Conservation (phyloP, 176 grass and related monocot genomes). For the Cocos nucifera region DNA sequence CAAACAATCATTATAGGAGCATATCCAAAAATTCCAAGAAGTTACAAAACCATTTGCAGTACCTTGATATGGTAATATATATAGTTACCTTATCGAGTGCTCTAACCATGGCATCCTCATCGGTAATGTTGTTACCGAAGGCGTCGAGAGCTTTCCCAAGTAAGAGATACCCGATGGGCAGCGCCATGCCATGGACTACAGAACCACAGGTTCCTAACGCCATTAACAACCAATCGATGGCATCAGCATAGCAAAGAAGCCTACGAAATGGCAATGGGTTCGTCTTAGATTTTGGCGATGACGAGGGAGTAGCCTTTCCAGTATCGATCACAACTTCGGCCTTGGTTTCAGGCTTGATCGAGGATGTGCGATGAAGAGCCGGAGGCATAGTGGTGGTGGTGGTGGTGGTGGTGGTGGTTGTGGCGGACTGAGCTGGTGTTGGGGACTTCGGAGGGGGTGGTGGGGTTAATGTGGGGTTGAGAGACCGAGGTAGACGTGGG, state of each 20-base stretch:
- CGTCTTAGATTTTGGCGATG: background rate
- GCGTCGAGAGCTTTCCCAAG: slow-evolving; percentile 54
- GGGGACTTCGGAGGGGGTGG: no score
- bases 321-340: background rate
- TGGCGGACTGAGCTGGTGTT: no score
- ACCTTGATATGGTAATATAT: background rate
- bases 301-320: background rate
- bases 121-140: slow-evolving; percentile 47
- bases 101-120: slow-evolving; percentile 35
- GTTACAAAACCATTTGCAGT: no score
- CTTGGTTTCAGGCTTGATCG: background rate
- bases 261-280: slow-evolving; percentile 33
- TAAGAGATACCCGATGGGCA: slow-evolving; percentile 46
- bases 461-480: no score
- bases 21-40: no score
- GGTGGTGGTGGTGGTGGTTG: no score
- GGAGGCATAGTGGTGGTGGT: no score
- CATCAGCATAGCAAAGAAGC: slow-evolving; percentile 45
- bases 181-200: slow-evolving; percentile 50
- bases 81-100: slow-evolving; percentile 34
- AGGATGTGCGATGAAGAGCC: no score
- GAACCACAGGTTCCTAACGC: slow-evolving; percentile 41
- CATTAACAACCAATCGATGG: slow-evolving; percentile 45
- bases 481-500: no score
- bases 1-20: background rate